Base-by-base conservation (phyloP, 768 basidiomycete genomes). In the Mycena crocata region DNA sequence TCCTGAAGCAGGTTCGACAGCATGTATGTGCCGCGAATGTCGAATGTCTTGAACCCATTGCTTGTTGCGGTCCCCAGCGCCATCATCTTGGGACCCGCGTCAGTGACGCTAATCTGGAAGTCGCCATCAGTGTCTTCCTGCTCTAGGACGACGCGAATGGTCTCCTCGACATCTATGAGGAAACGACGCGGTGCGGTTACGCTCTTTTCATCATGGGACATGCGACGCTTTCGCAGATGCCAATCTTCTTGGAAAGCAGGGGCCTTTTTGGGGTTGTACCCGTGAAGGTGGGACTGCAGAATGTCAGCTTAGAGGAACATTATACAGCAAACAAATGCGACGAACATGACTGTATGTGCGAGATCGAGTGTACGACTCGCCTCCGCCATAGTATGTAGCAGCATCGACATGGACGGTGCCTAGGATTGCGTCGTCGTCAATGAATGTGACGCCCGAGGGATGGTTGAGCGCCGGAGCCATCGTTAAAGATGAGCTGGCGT, bases 11-110 rank as follows among this genome's bases (percentile, higher is more conserved):
- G 88, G 79, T 98, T 99, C 15, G 97, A 98, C 49, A 99, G 85
- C 97, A 98, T 99, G 80, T 99, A 99, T n/a, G 93, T 98, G 44
- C 98, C 97, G 48, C 97, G 86, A 68, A 99, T 95, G 80, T 99
- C 97, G 77, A 98, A 98, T 4, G 91, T 92, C 83, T 98, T 98
- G 89, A 94, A 96, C 21, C 96, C 97, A 79, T 99, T 99, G 79
- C 94, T 95, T 5, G 95, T 95, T 12, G 95, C 97, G 0, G 97
- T 99, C 21, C 97, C 97, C 59, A 99, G 86, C 0, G 96, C 90
- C 86, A 99, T 91, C 77, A 97, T 87, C 83, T 99, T 99, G 15
- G 96, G 96, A 3, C 98, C 96, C 65, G 95, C 94, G 76, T 99
- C 97, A 24, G 93, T 96, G 75, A 98, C 88, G 71, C 93, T 95